Evolutionary conservation across 371 early-diverging fungal species (phyloP), one percentile per base, ranked within the genome.

Genomic region (Zancudomyces culisetae): DNA sequence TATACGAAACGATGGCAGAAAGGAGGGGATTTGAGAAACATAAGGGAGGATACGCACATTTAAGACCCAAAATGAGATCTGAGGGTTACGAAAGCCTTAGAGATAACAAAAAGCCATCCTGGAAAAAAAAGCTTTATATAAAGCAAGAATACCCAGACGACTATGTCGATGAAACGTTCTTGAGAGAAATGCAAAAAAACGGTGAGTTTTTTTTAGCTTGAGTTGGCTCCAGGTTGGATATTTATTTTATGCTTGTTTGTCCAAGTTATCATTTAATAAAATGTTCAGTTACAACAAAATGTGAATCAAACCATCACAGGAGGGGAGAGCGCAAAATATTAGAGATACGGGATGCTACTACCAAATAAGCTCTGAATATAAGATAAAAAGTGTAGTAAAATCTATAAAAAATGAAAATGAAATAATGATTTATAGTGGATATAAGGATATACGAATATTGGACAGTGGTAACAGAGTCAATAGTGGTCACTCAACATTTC

Each of bases 111-210:
- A 4, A 21, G 45, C 49, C 54, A 6, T 74, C 78, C 24, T 93
- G 94, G 94, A 71, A 77, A 42, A 88, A 86, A 59, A 62, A 87
- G 2, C 63, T 95, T 49, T 95, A 88, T 69, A 78, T 87, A 29
- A 80, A 80, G 48, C 96, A 91, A 66, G 80, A 77, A 41, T 91
- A 83, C 53, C 83, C 92, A 0, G 95, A 94, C 65, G 89, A 91
- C 62, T 86, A 93, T 66, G 90, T 90, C 1, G 93, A 90, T 53
- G 70, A 70, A 19, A 79, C 87, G 2, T 69, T 94, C 63, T 66
- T 94, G 43, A 79, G 81, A 54, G 77, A 83, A 57, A 64, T 96
- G 58, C 83, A 87, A 58, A 80, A 82, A 65, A 96, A 96, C 63
- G 90, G 45, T 28, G 18, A 18, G 45, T 45, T 6, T 22, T 20